Evolutionary conservation across 306 rosid species (phyloP).

Genomic region (Casuarina equisetifolia): DNA sequence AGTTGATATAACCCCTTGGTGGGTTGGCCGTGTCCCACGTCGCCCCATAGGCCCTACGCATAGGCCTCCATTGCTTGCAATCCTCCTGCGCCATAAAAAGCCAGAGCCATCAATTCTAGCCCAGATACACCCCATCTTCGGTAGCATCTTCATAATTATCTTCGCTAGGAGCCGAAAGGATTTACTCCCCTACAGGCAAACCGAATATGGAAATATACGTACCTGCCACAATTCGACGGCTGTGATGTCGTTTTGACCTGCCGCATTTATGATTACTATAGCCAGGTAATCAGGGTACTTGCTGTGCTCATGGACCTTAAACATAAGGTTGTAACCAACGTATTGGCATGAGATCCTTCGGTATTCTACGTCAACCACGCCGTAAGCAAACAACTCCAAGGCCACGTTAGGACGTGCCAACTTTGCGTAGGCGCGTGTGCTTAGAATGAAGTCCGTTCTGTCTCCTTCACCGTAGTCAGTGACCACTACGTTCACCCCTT

Average conservation of each 20-base stretch:
- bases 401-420: constrained; percentile 34
- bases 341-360: constrained; percentile 56
- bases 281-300: constrained; percentile 62
- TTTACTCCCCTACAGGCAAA: no score
- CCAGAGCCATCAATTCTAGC: not conserved
- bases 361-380: constrained; percentile 56
- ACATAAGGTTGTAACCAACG: constrained; percentile 34
- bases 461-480: constrained; percentile 62
- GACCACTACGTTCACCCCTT: constrained; percentile 47
- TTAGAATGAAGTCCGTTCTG: constrained; percentile 55
- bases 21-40: constrained; percentile 66
- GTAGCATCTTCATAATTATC: no score
- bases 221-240: constrained; percentile 64
- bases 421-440: constrained; percentile 40
- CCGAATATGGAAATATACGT: not conserved
- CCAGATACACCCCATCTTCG: not conserved
- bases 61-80: constrained; percentile 53
- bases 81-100: constrained; percentile 51
- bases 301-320: constrained; percentile 63
- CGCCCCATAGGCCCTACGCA: constrained; percentile 67
- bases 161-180: no score
- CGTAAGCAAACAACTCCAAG: constrained; percentile 32
- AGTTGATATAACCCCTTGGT: constrained; percentile 45
- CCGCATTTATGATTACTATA: constrained; percentile 35
- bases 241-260: constrained; percentile 58